Base-by-base conservation (phyloP, 257 asterid species). In the Thymus quinquecostatus region DNA sequence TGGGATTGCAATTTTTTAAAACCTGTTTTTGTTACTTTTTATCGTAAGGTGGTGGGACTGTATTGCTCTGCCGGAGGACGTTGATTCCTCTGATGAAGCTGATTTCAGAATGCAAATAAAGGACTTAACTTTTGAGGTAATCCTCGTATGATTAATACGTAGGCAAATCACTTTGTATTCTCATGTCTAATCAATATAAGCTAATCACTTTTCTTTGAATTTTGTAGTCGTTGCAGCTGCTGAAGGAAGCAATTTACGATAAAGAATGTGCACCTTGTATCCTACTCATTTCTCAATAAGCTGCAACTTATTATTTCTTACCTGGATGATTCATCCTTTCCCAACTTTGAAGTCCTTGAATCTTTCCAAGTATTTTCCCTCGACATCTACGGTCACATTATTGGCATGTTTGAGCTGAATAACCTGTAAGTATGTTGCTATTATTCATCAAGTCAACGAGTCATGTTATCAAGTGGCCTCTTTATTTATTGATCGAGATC, bases 361-460 rank as follows among this genome's bases (percentile, higher is more conserved):
- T 82, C 65, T 45, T 74, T 77, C 57, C 45, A 68, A 93, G 97
- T 94, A 74, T 88, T 94, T 73, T 91, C 98, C 43, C 95, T 94
- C 36, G 97, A 94, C 76, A 76, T 94, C 66, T 94, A 91, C 77
- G 99, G 96, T 38, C 87, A 94, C 73, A 89, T 91, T 30, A 91
- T 94, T 75, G 98, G 98, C 80, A 89, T 94, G 99, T 94, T 94
- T 82, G 98, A 94, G 88, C 86, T 88, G 79, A 94, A 94, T 82
- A 94, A 94, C 83, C 96, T 94, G 99, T 94, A 84, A 89, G 97
- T 84, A 63, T 71, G 11, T 56, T 74, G 36, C 30, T 13, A 27
- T 61, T 54, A 50, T 27, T 54, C 34, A 30, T 75, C 72, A 53
- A 55, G 33, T 59, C 49, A 69, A 63, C 55, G 40, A 49, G 60